Evolutionary conservation across 805 yeast species (phyloP).

Genomic region (Kregervanrija pseudodelftensis): DNA sequence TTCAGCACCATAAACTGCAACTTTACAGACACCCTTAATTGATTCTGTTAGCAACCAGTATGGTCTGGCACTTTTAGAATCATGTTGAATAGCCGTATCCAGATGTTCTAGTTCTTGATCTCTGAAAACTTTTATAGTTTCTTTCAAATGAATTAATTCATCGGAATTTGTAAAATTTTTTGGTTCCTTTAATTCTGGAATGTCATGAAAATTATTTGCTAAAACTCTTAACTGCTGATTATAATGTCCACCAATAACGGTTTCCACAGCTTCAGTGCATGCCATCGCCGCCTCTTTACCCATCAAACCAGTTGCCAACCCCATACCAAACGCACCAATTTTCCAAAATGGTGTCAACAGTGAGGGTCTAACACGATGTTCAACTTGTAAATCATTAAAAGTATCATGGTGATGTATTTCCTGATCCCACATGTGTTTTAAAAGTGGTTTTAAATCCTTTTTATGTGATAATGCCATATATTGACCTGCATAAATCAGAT

Average conservation of each 20-base stretch:
- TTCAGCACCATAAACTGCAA: slow-evolving; percentile 91
- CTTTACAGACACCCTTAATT: slow-evolving; percentile 73
- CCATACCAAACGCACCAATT: slow-evolving; percentile 80
- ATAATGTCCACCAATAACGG: slow-evolving; percentile 95
- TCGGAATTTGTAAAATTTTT: slow-evolving; percentile 31
- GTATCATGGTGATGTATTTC: slow-evolving; percentile 87
- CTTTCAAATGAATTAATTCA: slow-evolving; percentile 53
- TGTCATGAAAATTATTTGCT: slow-evolving; percentile 54
- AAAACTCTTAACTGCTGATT: slow-evolving; percentile 80
- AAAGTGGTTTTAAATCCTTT: slow-evolving; percentile 70
- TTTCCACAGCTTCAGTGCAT: slow-evolving; percentile 97
- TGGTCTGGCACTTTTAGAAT: slow-evolving; percentile 89
- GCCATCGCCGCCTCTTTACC: slow-evolving; percentile 99
- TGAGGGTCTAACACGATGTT: slow-evolving; percentile 84
- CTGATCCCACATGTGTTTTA: slow-evolving; percentile 98
- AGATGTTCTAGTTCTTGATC: slow-evolving; percentile 95
- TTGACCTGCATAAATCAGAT: slow-evolving; percentile 89
- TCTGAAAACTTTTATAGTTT: slow-evolving; percentile 66
- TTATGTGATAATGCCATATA: slow-evolving; percentile 61
- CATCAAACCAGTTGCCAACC: slow-evolving; percentile 76
- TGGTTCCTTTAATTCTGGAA: slow-evolving; percentile 26
- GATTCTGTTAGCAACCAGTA: slow-evolving; percentile 83
- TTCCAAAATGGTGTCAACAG: slow-evolving; percentile 91
- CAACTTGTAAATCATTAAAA: slow-evolving; percentile 68
- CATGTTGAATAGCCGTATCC: slow-evolving; percentile 87